phyloP scores from a whole-genome alignment of 257 asterid genomes.

The Parsonsia alboflavescens region DNA sequence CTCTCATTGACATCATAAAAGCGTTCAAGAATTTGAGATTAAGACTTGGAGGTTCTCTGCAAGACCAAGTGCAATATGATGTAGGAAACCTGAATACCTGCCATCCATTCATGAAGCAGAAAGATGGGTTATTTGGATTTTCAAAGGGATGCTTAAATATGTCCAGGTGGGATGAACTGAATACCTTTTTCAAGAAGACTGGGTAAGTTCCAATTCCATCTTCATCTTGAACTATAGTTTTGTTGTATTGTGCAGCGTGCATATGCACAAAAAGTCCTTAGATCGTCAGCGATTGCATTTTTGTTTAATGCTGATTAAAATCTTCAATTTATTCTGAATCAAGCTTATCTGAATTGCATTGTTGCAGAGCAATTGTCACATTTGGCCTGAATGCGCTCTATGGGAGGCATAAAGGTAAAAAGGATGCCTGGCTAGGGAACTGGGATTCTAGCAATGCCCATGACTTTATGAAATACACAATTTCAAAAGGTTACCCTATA shows the following conservation, averaged over 20 bases:
- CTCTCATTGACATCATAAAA: conserved; percentile 28
- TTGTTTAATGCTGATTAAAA: background rate
- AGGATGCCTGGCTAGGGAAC: conserved; percentile 62
- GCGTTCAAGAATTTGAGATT: conserved; percentile 80
- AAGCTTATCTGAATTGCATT: conserved; percentile 1
- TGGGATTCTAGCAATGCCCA: conserved; percentile 75
- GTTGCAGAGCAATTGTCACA: conserved; percentile 63
- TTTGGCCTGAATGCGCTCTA: conserved; percentile 88
- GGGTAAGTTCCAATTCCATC: conserved; percentile 45
- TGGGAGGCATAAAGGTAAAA: conserved; percentile 54
- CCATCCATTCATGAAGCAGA: conserved; percentile 48
- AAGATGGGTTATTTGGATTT: conserved; percentile 81
- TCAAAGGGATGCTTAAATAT: conserved; percentile 79
- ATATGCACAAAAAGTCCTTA: background rate
- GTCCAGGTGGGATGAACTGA: conserved; percentile 93
- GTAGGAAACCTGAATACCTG: conserved; percentile 62
- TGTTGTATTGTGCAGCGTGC: background rate
- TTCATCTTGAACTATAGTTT: background rate
- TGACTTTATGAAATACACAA: conserved; percentile 64
- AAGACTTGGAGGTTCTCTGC: conserved; percentile 93
- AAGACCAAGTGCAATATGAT: conserved; percentile 74
- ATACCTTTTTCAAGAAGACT: conserved; percentile 59
- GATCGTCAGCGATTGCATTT: background rate
- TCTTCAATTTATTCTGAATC: background rate
- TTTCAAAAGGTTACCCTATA: conserved; percentile 61